phyloP scores from a whole-genome alignment of 164 flowering plant genomes.

The Brasenia schreberi region DNA sequence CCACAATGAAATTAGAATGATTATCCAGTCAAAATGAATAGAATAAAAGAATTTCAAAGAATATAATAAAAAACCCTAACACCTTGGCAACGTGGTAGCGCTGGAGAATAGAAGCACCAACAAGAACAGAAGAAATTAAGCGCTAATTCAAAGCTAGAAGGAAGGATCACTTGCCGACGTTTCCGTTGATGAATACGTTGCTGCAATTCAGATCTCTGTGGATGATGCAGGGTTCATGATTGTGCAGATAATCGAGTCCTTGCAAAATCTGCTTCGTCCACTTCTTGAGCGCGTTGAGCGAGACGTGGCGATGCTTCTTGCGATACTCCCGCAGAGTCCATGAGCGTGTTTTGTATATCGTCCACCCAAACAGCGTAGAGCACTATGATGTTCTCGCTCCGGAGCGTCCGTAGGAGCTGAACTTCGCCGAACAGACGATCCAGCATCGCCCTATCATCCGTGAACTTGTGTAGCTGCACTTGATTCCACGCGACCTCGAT shows the following conservation, averaged over 20 bases:
- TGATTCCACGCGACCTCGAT: constrained; percentile 90
- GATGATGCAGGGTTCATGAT: constrained; percentile 62
- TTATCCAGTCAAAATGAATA: no score
- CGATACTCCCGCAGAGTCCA: constrained; percentile 72
- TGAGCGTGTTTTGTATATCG: constrained; percentile 20
- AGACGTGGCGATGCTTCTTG: constrained; percentile 58
- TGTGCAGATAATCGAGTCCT: constrained; percentile 60
- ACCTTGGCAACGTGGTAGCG: no score
- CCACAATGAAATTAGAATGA: no score
- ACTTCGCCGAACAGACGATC: constrained; percentile 43
- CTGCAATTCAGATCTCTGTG: constrained; percentile 83
- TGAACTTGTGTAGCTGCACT: constrained; percentile 35
- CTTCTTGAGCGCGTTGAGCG: constrained; percentile 60
- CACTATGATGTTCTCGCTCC: constrained; percentile 32
- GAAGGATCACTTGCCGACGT: constrained; percentile 45
- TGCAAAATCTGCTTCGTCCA: constrained; percentile 67
- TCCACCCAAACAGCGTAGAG: constrained; percentile 48
- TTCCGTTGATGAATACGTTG: constrained; percentile 75
- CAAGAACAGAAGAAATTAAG: background rate
- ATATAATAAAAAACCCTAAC: no score
- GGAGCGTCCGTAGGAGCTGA: constrained; percentile 25
- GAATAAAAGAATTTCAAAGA: no score
- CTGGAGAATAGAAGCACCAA: no score
- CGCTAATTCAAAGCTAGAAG: background rate
- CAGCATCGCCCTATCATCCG: constrained; percentile 26